phyloP scores from a whole-genome alignment of 495 filamentous ascomycete species.

The Penicillium waksmanii region DNA sequence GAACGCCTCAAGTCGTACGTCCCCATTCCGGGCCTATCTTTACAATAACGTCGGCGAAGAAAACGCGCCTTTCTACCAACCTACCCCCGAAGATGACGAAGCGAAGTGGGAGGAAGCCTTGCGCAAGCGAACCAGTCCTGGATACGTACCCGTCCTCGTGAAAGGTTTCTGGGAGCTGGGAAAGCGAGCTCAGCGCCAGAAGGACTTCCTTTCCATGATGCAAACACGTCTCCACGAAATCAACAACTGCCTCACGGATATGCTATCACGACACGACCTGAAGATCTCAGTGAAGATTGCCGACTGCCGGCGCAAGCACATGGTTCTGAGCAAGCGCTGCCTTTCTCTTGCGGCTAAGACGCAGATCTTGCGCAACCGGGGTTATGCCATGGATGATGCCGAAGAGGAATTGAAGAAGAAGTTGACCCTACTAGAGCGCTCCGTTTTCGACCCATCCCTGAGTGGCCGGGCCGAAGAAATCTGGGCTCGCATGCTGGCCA shows the following conservation, averaged over 20 bases:
- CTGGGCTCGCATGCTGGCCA: slow-evolving; percentile 89
- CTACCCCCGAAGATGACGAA: slow-evolving; percentile 74
- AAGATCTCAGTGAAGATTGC: slow-evolving; percentile 77
- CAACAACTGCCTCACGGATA: slow-evolving; percentile 76
- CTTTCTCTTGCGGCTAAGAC: slow-evolving; percentile 86
- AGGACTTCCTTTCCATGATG: slow-evolving; percentile 70
- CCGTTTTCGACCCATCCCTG: slow-evolving; percentile 80
- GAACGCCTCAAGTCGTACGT: slow-evolving; percentile 70
- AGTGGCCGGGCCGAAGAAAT: slow-evolving; percentile 88
- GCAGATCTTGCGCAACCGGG: slow-evolving; percentile 86
- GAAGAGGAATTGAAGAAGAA: slow-evolving; percentile 92
- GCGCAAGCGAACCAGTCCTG: slow-evolving; percentile 75
- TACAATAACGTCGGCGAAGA: slow-evolving; percentile 89
- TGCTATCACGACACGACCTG: slow-evolving; percentile 82
- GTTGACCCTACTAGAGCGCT: slow-evolving; percentile 71
- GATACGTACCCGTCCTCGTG: slow-evolving; percentile 75
- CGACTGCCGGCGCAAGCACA: slow-evolving; percentile 80
- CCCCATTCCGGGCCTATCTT: slow-evolving; percentile 86
- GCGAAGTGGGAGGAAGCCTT: slow-evolving; percentile 94
- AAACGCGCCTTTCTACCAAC: slow-evolving; percentile 79
- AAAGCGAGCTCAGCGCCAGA: slow-evolving; percentile 76
- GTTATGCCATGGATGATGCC: slow-evolving; percentile 87
- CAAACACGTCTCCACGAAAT: slow-evolving; percentile 87
- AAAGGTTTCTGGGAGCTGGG: slow-evolving; percentile 72
- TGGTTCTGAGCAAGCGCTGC: slow-evolving; percentile 77